phyloP scores from a whole-genome alignment of 345 rosid species.

The Eucalyptus tenuipes region DNA sequence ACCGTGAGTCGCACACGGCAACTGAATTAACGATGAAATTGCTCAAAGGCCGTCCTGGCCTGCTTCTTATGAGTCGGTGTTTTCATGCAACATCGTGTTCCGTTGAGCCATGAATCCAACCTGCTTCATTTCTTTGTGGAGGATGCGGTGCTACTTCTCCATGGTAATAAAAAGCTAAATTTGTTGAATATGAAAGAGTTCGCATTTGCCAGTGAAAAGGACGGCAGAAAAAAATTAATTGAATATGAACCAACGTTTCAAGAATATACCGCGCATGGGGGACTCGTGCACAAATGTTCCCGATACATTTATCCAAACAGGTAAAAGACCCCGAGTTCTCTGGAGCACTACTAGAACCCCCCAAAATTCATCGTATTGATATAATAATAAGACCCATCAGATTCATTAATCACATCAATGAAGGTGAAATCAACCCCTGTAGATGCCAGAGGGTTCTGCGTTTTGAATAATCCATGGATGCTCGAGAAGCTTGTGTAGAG shows the following conservation, averaged over 20 bases:
- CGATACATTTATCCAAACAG: neutral
- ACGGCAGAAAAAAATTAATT: neutral
- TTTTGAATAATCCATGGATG: conserved; percentile 96
- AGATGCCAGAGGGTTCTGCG: conserved; percentile 85
- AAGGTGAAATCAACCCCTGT: conserved; percentile 23
- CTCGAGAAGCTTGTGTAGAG: conserved; percentile 80
- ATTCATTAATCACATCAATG: neutral
- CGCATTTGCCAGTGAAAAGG: neutral
- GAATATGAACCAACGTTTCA: neutral
- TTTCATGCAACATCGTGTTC: neutral
- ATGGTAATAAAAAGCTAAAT: neutral
- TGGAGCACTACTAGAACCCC: neutral
- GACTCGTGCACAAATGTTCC: neutral
- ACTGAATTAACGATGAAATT: neutral
- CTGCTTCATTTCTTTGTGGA: no score
- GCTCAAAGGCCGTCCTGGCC: neutral
- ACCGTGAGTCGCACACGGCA: neutral
- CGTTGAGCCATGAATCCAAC: neutral
- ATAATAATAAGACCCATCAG: neutral
- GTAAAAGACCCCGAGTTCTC: neutral
- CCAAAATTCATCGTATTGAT: neutral
- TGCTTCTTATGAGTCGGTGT: neutral
- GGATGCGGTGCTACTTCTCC: no score
- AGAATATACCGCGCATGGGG: neutral
- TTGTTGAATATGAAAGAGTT: neutral